Evolutionary conservation across 768 basidiomycete genomes (phyloP).

Genomic region (Xanthoconium stramineum): DNA sequence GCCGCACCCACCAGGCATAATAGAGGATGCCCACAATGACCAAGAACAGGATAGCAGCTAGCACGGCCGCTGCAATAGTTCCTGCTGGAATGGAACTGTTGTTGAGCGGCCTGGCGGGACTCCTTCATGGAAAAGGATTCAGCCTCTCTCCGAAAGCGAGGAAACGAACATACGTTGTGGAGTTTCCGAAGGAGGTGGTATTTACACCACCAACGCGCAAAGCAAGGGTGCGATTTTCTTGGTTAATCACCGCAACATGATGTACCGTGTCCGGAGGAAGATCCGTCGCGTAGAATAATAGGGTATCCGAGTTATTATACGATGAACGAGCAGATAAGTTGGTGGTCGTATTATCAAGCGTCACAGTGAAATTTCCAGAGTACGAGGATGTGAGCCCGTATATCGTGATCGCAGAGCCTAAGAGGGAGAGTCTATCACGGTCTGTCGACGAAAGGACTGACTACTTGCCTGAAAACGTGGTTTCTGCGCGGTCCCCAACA

Average conservation of each 20-base stretch:
- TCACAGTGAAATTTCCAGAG: slow-evolving; percentile 58
- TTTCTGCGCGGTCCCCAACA: slow-evolving; percentile 43
- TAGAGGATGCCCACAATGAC: slow-evolving; percentile 42
- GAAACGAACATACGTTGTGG: slow-evolving; percentile 30
- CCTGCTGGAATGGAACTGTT: slow-evolving; percentile 41
- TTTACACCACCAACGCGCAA: slow-evolving; percentile 50
- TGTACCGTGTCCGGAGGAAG: slow-evolving; percentile 52
- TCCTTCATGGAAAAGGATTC: slow-evolving; percentile 11
- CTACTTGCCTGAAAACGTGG: slow-evolving; percentile 47
- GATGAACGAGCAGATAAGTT: slow-evolving; percentile 50
- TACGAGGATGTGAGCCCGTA: slow-evolving; percentile 56
- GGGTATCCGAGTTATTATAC: slow-evolving; percentile 45
- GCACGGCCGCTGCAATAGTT: slow-evolving; percentile 62
- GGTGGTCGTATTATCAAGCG: slow-evolving; percentile 48
- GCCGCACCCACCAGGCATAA: slow-evolving; percentile 47
- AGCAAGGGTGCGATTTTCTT: slow-evolving; percentile 48
- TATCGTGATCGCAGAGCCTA: slow-evolving; percentile 62
- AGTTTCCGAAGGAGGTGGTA: slow-evolving; percentile 37
- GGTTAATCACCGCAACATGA: slow-evolving; percentile 53
- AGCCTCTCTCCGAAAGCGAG: neutral
- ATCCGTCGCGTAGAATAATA: slow-evolving; percentile 63
- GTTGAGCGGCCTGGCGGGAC: slow-evolving; percentile 14
- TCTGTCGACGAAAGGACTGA: neutral
- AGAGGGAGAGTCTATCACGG: neutral
- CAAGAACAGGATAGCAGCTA: slow-evolving; percentile 54